Conservation (phyloP, 192 early-diverging fungal genomes). For the Coemansia sp. region DNA sequence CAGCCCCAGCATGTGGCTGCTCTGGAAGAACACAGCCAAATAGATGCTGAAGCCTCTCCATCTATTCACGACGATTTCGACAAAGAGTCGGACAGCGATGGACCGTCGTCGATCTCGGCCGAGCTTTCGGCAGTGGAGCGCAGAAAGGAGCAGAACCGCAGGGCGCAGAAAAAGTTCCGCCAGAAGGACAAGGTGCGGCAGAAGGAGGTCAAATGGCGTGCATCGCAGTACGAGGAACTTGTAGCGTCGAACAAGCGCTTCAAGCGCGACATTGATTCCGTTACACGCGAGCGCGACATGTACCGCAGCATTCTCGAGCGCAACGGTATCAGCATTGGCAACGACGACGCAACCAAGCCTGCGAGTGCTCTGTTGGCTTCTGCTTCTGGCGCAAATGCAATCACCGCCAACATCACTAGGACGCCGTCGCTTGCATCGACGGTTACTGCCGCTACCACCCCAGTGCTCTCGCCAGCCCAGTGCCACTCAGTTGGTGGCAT, state of each 20-base stretch:
- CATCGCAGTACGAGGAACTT: constrained; percentile 52
- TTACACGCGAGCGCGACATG: constrained; percentile 45
- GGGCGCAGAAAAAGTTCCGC: constrained; percentile 57
- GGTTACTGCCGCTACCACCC: constrained; percentile 19
- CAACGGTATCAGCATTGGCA: constrained; percentile 32
- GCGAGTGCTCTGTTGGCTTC: neutral
- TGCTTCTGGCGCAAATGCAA: neutral
- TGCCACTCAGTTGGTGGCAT: constrained; percentile 17
- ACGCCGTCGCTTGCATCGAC: constrained; percentile 1
- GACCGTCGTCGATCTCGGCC: constrained; percentile 14
- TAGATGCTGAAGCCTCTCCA: neutral
- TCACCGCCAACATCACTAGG: neutral
- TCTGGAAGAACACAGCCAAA: constrained; percentile 11
- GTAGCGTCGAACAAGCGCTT: constrained; percentile 52
- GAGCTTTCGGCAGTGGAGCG: constrained; percentile 47
- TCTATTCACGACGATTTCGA: neutral
- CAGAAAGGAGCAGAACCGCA: constrained; percentile 53
- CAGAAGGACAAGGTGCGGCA: constrained; percentile 58
- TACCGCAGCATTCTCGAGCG: constrained; percentile 41
- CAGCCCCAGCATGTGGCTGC: neutral
- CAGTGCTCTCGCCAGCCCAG: constrained; percentile 4
- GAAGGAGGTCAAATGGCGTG: constrained; percentile 56
- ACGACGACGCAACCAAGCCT: neutral
- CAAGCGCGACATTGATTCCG: constrained; percentile 44
- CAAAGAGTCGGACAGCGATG: constrained; percentile 22